A percentile compares a stretch with the other conserved stretches of the same genome.
Conservation (phyloP, 176 grass and related monocot species). For the Carex pumila region DNA sequence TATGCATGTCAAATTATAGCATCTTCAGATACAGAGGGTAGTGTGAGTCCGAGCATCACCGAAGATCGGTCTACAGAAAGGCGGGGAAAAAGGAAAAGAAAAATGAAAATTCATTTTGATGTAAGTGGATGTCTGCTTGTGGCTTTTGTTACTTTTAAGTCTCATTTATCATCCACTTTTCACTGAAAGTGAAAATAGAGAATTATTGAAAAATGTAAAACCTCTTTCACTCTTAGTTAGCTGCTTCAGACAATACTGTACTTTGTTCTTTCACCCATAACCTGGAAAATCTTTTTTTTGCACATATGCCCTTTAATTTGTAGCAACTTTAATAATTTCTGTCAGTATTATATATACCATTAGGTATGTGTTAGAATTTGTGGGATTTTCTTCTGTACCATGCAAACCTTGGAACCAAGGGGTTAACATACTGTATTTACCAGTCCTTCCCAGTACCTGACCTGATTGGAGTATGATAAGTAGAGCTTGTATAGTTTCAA, state of each 20-base stretch:
- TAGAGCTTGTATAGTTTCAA: neutral
- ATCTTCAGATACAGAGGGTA: conserved; percentile 23
- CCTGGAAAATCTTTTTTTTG: neutral
- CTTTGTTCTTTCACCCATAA: neutral
- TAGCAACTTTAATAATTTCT: neutral
- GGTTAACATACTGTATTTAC: neutral
- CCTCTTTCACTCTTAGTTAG: neutral
- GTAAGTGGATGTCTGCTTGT: conserved; percentile 23
- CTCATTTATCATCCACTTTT: neutral
- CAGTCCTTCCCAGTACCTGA: neutral
- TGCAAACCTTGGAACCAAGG: neutral
- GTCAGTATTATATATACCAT: neutral
- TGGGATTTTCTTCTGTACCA: neutral
- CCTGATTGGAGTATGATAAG: neutral
- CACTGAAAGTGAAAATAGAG: neutral
- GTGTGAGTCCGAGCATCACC: neutral
- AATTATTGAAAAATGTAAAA: neutral
- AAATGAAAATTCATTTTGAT: conserved; percentile 42
- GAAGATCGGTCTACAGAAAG: neutral
- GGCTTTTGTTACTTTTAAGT: neutral
- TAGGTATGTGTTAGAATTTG: neutral
- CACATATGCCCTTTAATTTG: neutral
- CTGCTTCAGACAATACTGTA: neutral
- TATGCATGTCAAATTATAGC: neutral
- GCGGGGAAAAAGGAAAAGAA: conserved; percentile 34